Percentiles rank a stretch among this genome's conserved stretches.
These are phyloP conservation scores for Salix purpurea DNA, from an alignment of 345 rosid species.

Conservation along the genomic window DNA sequence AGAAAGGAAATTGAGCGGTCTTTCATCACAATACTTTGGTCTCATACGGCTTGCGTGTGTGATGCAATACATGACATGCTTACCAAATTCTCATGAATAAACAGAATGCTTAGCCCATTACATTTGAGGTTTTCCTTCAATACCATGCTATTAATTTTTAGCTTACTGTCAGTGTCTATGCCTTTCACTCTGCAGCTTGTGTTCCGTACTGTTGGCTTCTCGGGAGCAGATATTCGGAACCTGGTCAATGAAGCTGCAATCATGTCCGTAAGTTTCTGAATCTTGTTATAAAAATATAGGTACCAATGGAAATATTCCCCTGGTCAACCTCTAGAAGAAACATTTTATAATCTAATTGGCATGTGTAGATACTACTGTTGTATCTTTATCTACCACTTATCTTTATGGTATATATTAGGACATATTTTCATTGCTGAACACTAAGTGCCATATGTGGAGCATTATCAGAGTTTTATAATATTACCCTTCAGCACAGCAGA, in stretches of 20 bases:
- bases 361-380: background rate
- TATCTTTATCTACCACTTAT: background rate
- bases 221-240: constrained; percentile 95
- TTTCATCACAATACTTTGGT: background rate
- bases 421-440: background rate
- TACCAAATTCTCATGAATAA: background rate
- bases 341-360: background rate
- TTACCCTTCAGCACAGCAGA: background rate
- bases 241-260: constrained; percentile 97
- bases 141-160: background rate
- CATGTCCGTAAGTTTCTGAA: constrained; percentile 74
- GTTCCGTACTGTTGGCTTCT: constrained; percentile 88
- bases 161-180: constrained; percentile 2
- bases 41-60: background rate
- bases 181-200: constrained; percentile 59
- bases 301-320: background rate
- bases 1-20: background rate
- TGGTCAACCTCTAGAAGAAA: background rate
- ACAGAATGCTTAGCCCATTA: background rate
- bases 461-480: background rate
- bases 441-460: background rate
- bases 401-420: background rate
- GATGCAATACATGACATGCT: background rate
- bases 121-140: background rate
- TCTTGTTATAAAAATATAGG: background rate